Conservation (phyloP, 129 eudicot genomes). For the Escallonia herrerae region DNA sequence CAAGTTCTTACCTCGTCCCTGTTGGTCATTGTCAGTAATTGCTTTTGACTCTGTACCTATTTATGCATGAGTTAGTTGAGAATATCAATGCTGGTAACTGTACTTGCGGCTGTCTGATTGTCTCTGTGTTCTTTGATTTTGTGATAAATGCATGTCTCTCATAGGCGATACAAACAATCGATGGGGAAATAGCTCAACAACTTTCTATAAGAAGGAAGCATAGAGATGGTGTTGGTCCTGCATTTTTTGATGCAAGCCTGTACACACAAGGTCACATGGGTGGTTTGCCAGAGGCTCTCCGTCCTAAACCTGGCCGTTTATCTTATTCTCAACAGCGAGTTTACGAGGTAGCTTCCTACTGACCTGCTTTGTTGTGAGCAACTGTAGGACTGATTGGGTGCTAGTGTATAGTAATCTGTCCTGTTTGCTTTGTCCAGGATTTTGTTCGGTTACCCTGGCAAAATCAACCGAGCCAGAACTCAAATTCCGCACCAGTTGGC, state of each 20-base stretch:
- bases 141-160: neutral
- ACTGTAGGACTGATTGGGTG: neutral
- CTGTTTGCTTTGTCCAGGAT: conserved; percentile 39
- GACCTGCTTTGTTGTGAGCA: neutral
- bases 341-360: conserved; percentile 57
- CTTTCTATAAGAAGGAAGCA: conserved; percentile 84
- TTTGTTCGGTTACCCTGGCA: conserved; percentile 93
- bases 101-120: no score
- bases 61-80: no score
- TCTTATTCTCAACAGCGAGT: conserved; percentile 96
- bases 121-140: no score
- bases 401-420: conserved; percentile 3
- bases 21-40: no score
- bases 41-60: no score
- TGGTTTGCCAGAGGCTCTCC: conserved; percentile 86
- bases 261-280: conserved; percentile 81
- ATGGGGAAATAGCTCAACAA: conserved; percentile 88
- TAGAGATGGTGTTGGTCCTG: conserved; percentile 60
- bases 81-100: no score
- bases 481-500: conserved; percentile 49
- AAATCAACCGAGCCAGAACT: conserved; percentile 62
- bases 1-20: no score
- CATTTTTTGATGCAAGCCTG: conserved; percentile 65
- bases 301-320: conserved; percentile 93
- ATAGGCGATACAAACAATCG: conserved; percentile 90